Evolutionary conservation across 2,329 filamentous ascomycete species (phyloP).

Genomic region (Pestalotiopsis sp.): DNA sequence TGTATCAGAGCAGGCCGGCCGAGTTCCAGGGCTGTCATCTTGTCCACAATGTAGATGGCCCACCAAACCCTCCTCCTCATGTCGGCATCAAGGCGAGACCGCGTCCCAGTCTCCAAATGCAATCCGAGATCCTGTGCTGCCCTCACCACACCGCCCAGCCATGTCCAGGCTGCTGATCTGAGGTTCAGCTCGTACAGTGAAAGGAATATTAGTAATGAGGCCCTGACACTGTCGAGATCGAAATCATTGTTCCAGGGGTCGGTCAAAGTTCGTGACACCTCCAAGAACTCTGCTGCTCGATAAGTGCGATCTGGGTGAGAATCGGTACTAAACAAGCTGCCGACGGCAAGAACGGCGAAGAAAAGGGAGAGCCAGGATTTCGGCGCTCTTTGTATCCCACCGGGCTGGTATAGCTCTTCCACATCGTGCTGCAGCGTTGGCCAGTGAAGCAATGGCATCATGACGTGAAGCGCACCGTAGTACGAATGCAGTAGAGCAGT

Average conservation of each 20-base stretch:
- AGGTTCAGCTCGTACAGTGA: constrained; percentile 86
- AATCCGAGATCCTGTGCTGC: constrained; percentile 84
- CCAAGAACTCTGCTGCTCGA: constrained; percentile 65
- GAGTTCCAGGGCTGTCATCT: constrained; percentile 77
- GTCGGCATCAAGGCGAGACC: constrained; percentile 77
- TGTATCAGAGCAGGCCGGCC: constrained; percentile 81
- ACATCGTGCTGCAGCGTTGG: constrained; percentile 77
- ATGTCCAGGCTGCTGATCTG: constrained; percentile 82
- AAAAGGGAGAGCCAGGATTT: constrained; percentile 78
- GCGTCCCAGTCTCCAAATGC: constrained; percentile 73
- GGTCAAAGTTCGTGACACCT: constrained; percentile 68
- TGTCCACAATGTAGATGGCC: constrained; percentile 88
- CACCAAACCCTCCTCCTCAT: constrained; percentile 91
- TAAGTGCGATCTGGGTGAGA: constrained; percentile 55
- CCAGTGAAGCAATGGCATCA: constrained; percentile 88
- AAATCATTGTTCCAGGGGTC: constrained; percentile 83
- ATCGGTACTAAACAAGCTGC: constrained; percentile 70
- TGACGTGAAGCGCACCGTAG: constrained; percentile 73
- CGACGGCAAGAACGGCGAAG: constrained; percentile 82
- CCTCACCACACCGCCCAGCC: constrained; percentile 78
- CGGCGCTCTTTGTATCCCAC: constrained; percentile 60
- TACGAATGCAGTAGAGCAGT: constrained; percentile 78
- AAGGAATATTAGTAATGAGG: constrained; percentile 72
- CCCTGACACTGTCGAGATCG: constrained; percentile 73
- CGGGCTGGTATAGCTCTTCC: constrained; percentile 72